phyloP scores from a whole-genome alignment of 148 eudicot genomes.

The Dysphania ambrosioides region DNA sequence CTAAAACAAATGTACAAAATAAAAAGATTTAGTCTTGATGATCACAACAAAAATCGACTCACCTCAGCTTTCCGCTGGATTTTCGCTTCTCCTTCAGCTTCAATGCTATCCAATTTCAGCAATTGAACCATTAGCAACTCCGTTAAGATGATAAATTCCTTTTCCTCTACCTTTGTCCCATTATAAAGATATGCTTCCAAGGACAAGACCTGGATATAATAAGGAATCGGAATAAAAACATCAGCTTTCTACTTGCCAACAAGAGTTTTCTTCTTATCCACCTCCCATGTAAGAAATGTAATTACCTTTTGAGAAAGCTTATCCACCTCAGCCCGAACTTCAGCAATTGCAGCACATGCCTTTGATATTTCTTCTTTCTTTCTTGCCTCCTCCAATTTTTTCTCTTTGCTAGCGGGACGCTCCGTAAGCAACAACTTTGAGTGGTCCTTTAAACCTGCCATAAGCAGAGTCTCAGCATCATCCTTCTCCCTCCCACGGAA shows the following conservation, averaged over 20 bases:
- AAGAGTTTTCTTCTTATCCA: not conserved
- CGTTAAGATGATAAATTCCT: conserved; percentile 48
- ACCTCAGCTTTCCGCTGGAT: conserved; percentile 72
- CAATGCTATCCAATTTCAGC: conserved; percentile 74
- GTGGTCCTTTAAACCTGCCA: conserved; percentile 71
- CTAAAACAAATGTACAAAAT: not conserved
- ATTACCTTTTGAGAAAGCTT: conserved; percentile 65
- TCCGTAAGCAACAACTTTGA: conserved; percentile 77
- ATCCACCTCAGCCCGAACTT: conserved; percentile 66
- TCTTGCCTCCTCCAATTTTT: conserved; percentile 45
- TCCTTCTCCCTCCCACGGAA: conserved; percentile 83
- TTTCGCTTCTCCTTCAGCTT: conserved; percentile 83
- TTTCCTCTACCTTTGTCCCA: conserved; percentile 63
- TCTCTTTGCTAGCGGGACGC: conserved; percentile 41
- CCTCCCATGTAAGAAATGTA: not conserved
- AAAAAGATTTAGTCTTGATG: not conserved
- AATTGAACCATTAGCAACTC: conserved; percentile 88
- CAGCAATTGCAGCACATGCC: conserved; percentile 60
- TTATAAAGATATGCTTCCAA: conserved; percentile 48
- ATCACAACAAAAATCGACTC: conserved; percentile 21
- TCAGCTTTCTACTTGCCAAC: not conserved
- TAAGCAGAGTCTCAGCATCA: conserved; percentile 48
- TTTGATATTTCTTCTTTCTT: conserved; percentile 38
- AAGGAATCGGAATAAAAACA: conserved; percentile 9
- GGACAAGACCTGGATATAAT: conserved; percentile 45